A percentile compares a stretch with the other conserved stretches of the same genome.
Conservation (phyloP, 2,329 filamentous ascomycete species). For the Calycina herbarum region DNA sequence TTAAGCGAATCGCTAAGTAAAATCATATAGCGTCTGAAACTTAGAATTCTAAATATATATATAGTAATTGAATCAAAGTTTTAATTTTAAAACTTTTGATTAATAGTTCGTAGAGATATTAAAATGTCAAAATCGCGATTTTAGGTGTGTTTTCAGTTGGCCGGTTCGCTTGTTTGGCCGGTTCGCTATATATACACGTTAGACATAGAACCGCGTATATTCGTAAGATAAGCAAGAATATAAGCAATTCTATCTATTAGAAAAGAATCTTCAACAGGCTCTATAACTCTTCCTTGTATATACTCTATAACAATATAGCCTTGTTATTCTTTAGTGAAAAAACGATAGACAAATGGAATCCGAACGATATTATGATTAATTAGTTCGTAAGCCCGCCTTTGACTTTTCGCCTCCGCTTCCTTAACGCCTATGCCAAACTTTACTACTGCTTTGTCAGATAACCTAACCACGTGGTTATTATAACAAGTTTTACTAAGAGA, state of each 20-base stretch:
- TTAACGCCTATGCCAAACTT: slow-evolving; percentile 15
- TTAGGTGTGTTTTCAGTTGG: too few species aligned
- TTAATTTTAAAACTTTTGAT: too few species aligned
- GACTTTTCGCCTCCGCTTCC: slow-evolving; percentile 15
- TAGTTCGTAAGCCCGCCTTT: slow-evolving; percentile 11
- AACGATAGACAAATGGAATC: slow-evolving; percentile 16
- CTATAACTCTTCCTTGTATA: slow-evolving; percentile 15
- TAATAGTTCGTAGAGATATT: too few species aligned
- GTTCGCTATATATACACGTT: too few species aligned
- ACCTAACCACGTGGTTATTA: slow-evolving; percentile 8
- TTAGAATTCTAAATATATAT: too few species aligned
- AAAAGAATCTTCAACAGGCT: slow-evolving; percentile 14
- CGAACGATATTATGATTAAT: slow-evolving; percentile 8
- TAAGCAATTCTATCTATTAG: slow-evolving; percentile 12
- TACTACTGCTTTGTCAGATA: slow-evolving; percentile 15
- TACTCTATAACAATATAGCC: slow-evolving; percentile 19
- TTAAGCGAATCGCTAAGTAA: too few species aligned
- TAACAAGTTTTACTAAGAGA: slow-evolving; percentile 11
- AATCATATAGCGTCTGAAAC: too few species aligned
- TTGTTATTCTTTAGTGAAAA: slow-evolving; percentile 16
- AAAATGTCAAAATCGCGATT: too few species aligned
- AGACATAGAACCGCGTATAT: slow-evolving; percentile 13
- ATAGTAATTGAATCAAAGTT: too few species aligned
- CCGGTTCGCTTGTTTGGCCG: too few species aligned
- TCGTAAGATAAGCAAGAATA: slow-evolving; percentile 17